Evolutionary conservation across 1,139 yeast species (phyloP).

Genomic region (Nakaseomyces delphensis): DNA sequence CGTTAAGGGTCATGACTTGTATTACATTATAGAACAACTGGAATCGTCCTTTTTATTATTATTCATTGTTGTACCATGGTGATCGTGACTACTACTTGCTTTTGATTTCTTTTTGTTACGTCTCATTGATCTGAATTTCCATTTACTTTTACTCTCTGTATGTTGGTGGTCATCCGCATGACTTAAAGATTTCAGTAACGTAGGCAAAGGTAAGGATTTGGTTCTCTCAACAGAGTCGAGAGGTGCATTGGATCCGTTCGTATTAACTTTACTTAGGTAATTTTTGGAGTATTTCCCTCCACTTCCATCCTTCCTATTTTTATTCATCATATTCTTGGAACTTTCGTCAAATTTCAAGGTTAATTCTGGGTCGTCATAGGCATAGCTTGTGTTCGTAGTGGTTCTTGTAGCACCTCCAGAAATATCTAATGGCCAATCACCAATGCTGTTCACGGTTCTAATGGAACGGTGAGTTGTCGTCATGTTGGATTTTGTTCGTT

Average conservation of each 20-base stretch:
- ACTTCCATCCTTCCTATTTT: conserved; percentile 4
- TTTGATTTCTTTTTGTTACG: conserved; percentile 1
- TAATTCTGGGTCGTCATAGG: not conserved
- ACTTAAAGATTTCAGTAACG: conserved; percentile 14
- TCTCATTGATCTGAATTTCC: conserved; percentile 3
- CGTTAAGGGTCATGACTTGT: not conserved
- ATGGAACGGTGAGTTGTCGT: conserved; percentile 28
- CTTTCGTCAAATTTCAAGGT: conserved; percentile 5
- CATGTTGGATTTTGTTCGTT: conserved; percentile 20
- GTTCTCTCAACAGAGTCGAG: conserved; percentile 24
- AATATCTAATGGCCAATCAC: conserved; percentile 24
- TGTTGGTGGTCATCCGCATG: conserved; percentile 11
- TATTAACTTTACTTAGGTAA: conserved; percentile 13
- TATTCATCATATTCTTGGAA: not conserved
- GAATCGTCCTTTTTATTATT: conserved; percentile 1
- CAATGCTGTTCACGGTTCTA: conserved; percentile 25
- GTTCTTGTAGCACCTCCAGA: conserved; percentile 10
- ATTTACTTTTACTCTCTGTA: not conserved
- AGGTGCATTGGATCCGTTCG: conserved; percentile 12
- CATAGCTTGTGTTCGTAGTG: conserved; percentile 2
- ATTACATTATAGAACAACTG: conserved; percentile 4
- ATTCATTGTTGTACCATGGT: not conserved
- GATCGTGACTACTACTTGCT: not conserved
- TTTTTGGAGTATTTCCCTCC: conserved; percentile 11
- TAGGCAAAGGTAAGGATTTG: conserved; percentile 25